Evolutionary conservation across 2,329 filamentous ascomycete genomes (phyloP).

Genomic region (Microsporum audouinii): DNA sequence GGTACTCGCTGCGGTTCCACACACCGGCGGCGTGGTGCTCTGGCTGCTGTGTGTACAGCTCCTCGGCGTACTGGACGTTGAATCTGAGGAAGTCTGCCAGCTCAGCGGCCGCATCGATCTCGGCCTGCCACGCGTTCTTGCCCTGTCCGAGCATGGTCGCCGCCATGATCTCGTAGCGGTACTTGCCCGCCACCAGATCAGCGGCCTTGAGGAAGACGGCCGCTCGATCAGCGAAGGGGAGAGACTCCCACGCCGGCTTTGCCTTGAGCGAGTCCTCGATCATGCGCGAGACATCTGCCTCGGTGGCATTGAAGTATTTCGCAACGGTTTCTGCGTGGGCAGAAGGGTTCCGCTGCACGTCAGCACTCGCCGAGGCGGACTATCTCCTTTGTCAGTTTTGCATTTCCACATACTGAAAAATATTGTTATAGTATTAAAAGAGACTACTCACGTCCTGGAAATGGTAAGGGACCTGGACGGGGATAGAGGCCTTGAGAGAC

Average conservation of each 20-base stretch:
- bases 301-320: constrained; percentile 69
- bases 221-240: constrained; percentile 82
- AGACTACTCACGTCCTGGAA: neutral
- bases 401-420: neutral
- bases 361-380: neutral
- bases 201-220: constrained; percentile 93
- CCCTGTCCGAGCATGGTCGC: constrained; percentile 92
- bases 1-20: constrained; percentile 86
- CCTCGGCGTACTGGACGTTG: constrained; percentile 86
- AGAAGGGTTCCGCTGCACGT: constrained; percentile 63
- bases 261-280: constrained; percentile 75
- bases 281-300: constrained; percentile 55
- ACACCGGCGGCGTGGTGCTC: constrained; percentile 69
- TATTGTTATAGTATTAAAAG: neutral
- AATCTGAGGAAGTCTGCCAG: constrained; percentile 80
- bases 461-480: constrained; percentile 8
- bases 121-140: constrained; percentile 98
- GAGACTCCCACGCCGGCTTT: constrained; percentile 70
- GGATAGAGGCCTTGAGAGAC: constrained; percentile 5
- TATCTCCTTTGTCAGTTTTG: neutral
- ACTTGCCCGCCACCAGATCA: constrained; percentile 80
- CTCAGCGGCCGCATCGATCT: constrained; percentile 95
- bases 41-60: constrained; percentile 80
- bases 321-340: constrained; percentile 67
- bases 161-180: constrained; percentile 93